A percentile compares a stretch with the other conserved stretches of the same genome.
These are phyloP conservation scores for Capsicum pubescens DNA, from an alignment of 257 asterid genomes.

Conservation along the genomic window DNA sequence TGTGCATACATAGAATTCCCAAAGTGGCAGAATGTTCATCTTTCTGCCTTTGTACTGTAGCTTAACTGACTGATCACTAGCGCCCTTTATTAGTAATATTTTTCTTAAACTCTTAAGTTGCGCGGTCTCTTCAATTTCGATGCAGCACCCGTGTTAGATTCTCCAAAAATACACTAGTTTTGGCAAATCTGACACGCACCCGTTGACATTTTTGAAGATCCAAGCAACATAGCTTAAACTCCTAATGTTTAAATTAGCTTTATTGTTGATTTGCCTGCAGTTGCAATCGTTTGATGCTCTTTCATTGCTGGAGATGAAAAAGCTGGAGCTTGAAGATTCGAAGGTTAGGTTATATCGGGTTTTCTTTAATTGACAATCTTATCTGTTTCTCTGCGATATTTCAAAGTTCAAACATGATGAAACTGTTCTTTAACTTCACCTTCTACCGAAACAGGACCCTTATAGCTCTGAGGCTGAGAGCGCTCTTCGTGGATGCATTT, in stretches of 20 bases:
- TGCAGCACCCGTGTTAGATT: too few species aligned
- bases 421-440: not conserved
- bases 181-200: too few species aligned
- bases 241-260: not conserved
- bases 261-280: conserved; percentile 51
- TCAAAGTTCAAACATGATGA: conserved; percentile 18
- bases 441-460: conserved; percentile 44
- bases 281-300: conserved; percentile 77
- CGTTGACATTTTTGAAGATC: too few species aligned
- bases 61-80: not conserved
- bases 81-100: too few species aligned
- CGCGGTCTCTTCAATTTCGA: too few species aligned
- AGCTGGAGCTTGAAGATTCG: conserved; percentile 51
- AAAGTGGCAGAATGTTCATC: not conserved
- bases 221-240: not conserved
- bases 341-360: conserved; percentile 47
- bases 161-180: too few species aligned
- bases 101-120: not conserved
- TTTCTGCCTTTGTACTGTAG: not conserved
- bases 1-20: not conserved
- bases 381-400: not conserved
- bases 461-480: conserved; percentile 49
- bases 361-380: conserved; percentile 3
- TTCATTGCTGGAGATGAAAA: conserved; percentile 59
- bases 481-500: conserved; percentile 65